Base-by-base conservation (phyloP, 2,329 filamentous ascomycete genomes). In the Colletotrichum orchidophilum region DNA sequence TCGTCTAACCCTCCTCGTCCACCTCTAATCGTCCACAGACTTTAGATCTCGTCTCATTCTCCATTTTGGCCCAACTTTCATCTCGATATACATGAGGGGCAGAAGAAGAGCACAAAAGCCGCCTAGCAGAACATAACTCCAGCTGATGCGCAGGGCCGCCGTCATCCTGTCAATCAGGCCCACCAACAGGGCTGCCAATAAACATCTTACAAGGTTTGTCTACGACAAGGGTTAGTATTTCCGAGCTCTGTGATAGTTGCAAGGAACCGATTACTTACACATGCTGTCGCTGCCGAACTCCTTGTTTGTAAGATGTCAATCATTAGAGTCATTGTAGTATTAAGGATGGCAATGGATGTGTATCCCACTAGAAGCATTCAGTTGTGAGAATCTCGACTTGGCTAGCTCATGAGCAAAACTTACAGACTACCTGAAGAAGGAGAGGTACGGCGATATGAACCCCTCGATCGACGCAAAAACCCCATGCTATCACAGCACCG, bases 291-390 rank as follows among this genome's bases (percentile, higher is more conserved):
- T 1, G 75, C 73, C 1, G 78, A 80, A 64, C 78, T 80, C 15
- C 74, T 75, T 1, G 71, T 68, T 49, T 79, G 75, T 5, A 80
- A 13, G 5, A 80, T 75, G 35, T 80, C 77, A 57, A 80, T 78
- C 74, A 79, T 77, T 18, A 80, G 63, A 1, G 78, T 80, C 74
- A 78, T 78, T 0, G 78, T 80, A 0, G 77, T 75, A 66, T 79
- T 80, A 3, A 80, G 75, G 3, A 80, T 77, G 12, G 76, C 68
- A 9, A 80, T 79, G 0, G 77, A 78, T 1, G 75, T 77, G 60
- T 75, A 79, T 21, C 78, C 78, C 54, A 78, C 76, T 77, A 35
- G 18, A 5, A 7, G 24, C 5, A n/a, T 6, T 46, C 66, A 69
- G 33, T 15, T 21, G 7, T 46, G 39, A n/a, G 8, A n/a, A 46